Base-by-base conservation (phyloP, 345 rosid genomes). In the Rhodomyrtus tomentosa region DNA sequence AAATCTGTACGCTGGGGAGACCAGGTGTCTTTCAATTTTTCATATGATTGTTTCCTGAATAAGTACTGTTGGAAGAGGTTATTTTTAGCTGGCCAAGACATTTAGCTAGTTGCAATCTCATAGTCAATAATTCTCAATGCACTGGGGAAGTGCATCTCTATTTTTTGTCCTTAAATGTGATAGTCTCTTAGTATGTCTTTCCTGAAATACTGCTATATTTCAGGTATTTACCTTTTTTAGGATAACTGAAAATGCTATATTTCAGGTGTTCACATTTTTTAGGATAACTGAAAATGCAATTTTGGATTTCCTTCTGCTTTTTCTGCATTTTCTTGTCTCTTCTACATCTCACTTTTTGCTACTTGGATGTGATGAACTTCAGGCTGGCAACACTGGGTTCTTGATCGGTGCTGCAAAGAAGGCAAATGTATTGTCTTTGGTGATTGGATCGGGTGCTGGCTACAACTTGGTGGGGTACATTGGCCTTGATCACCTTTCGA, bases 1-100 rank as follows among this genome's bases (percentile, higher is more conserved):
- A 95, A 96, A 91, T 90, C 95, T 83, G 95, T 96, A 82, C 92
- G 86, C 81, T 95, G 98, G 99, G 93, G 98, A 58, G 99, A 96
- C 86, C 92, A 94, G 98, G 99, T 94, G 89, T 84, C 50, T 62
- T 32, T 20, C 42, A 13, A 56, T 9, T 50, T 81, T 82, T 29
- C 27, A 12, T 54, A 22, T 62, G 55, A 68, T n/a, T 55, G 5
- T 40, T 81, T 8, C 16, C 59, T 21, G 20, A 68, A 68, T 83
- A 38, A 80, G 29, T n/a, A 40, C 32, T 20, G 38, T 72, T 12
- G 53, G 42, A 14, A 20, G 52, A 68, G 50, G 45, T 42, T 55
- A 21, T 83, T 18, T 68, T 36, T 68, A 68, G 79, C 10, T 24
- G 81, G 83, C 84, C 18, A 79, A 24, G 48, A 22, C 76, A 36